phyloP scores from a whole-genome alignment of 2,329 filamentous ascomycete species.

The Byssothecium circinans region DNA sequence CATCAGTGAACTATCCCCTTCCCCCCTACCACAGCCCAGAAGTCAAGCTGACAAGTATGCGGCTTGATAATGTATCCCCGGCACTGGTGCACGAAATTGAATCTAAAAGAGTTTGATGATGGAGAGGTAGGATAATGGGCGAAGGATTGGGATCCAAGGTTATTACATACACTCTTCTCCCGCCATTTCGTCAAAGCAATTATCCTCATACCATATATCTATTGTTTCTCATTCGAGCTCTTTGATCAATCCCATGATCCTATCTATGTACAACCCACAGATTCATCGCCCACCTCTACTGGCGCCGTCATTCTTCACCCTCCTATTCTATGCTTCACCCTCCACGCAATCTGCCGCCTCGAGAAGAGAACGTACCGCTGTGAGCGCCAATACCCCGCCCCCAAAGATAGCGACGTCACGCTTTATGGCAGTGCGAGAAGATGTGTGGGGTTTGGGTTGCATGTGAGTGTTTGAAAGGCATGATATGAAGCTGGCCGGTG shows the following conservation, averaged over 20 bases:
- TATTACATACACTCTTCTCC: conserved; percentile 14
- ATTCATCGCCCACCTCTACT: conserved; percentile 27
- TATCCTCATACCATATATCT: conserved; percentile 16
- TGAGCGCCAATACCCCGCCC: conserved; percentile 37
- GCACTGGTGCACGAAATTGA: conserved; percentile 14
- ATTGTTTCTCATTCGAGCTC: conserved; percentile 23
- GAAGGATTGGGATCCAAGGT: conserved; percentile 14
- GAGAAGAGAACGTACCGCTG: conserved; percentile 35
- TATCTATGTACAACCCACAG: conserved; percentile 28
- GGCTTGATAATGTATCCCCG: conserved; percentile 15
- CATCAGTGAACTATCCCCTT: conserved; percentile 9
- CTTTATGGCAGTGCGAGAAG: neutral
- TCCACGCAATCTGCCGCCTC: conserved; percentile 49
- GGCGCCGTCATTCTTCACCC: conserved; percentile 21
- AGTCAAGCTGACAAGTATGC: conserved; percentile 17
- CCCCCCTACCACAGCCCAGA: conserved; percentile 14
- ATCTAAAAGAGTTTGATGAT: conserved; percentile 8
- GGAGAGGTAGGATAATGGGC: conserved; percentile 11
- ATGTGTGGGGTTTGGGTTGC: neutral
- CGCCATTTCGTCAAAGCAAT: conserved; percentile 19
- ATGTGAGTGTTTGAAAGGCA: neutral
- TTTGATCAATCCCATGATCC: conserved; percentile 17
- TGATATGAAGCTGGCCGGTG: neutral
- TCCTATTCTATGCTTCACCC: conserved; percentile 51
- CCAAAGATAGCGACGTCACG: conserved; percentile 44